Base-by-base conservation (phyloP, 352 stramenopile genomes). In the Halophytophthora polymorphica region DNA sequence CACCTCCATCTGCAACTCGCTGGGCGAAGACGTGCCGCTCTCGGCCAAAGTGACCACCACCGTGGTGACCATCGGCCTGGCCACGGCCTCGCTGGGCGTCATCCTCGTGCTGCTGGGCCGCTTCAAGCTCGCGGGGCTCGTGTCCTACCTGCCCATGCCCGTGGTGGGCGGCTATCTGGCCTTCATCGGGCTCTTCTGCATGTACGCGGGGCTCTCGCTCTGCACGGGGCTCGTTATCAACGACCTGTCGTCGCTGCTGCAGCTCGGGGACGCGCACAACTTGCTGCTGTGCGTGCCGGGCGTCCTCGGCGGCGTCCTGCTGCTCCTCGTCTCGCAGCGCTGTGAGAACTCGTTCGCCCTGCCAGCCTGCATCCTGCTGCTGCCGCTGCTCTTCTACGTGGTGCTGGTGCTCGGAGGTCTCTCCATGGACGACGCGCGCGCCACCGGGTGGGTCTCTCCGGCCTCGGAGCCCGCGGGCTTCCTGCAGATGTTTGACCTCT, bases 151-250 rank as follows among this genome's bases (percentile, higher is more conserved):
- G 37, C 97, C 97, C 1, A 98, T 98, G 65, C 95, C 89, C 14
- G 97, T 99, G 1, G 81, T 99, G 28, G 96, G 94, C 22, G 97
- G 97, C 23, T 99, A 99, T 74, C 69, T 99, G 35, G 96, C 96
- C 6, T 98, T 96, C 66, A 98, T 98, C 57, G 96, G 97, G 5
- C 93, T 98, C 35, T 99, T 99, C 59, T 98, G 91, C 69, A 41
- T 97, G 18, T 90, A 97, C 58, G 94, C 93, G 0, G 94, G 93
- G 0, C 70, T 98, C 28, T 93, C 87, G 23, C 59, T 98, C 12
- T 96, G 87, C 67, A 97, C 96, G n/a, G 86, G 77, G 0, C 73
- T 89, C 31, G 73, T 89, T 37, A 95, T 98, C 67, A 96, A 96
- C 57, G 81, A 88, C 37, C 81, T 96, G 33, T 59, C 62, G 18